Base-by-base conservation (phyloP, 345 rosid species). In the Camelina sativa region DNA sequence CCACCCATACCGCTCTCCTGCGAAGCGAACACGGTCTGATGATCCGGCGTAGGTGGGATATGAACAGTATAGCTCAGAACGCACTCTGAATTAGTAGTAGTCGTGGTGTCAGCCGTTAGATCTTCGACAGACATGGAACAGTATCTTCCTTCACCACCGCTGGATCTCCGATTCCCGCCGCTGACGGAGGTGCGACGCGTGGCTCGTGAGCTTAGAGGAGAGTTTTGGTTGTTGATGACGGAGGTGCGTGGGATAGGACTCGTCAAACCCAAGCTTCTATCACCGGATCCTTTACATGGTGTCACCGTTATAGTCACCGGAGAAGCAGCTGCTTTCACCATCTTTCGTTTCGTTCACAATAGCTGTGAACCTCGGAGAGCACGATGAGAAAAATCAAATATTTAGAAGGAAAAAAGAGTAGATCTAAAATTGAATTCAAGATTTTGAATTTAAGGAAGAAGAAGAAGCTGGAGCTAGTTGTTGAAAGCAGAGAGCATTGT, bases 41-140 rank as follows among this genome's bases (percentile, higher is more conserved):
- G 91, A 73, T 90, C 96, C 1, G 96, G 96, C 43, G 96, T 90
- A 0, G 92, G 85, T 5, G 96, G 96, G 9, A 90, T 88, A 19
- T 90, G 96, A 23, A 90, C 96, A 0, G 96, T 90, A 65, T 90
- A 90, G 3, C 80, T 68, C n/a, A 90, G 80, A 56, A 81, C 73
- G 52, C 78, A 86, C 17, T 81, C 90, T 5, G 92, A 83, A 23
- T 72, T 87, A 0, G 56, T 37, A 15, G 61, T 38, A 9, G 35
- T 32, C 8, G 28, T 25, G 28, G 28, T 25, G 4, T 82, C 89
- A 8, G 87, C 85, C 3, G 71, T 73, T 12, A 77, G 52, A 16
- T 81, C 89, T 43, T 81, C 89, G 50, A 74, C 83, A 1, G 86
- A 85, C 82, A 77, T 81, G 0, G 90, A 77, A 57, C 86, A 80